phyloP scores from a whole-genome alignment of 768 basidiomycete genomes.

The Dacryopinax spathularia region DNA sequence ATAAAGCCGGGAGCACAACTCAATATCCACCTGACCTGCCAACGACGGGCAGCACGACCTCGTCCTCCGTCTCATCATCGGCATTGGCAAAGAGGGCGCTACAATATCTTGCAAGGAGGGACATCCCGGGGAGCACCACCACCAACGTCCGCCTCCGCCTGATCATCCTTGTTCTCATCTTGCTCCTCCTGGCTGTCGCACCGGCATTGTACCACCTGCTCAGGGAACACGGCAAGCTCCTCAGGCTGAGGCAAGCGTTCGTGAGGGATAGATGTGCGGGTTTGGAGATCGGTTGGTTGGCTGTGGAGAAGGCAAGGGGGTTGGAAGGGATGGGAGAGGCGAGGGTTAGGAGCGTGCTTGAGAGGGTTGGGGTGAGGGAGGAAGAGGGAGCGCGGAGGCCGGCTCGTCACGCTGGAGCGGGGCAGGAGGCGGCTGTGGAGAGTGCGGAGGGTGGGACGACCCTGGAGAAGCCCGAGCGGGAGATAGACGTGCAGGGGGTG shows the following conservation, averaged over 20 bases:
- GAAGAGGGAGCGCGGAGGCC: neutral
- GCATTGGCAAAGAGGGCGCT: slow-evolving; percentile 5
- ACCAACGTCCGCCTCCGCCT: slow-evolving; percentile 44
- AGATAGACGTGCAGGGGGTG: slow-evolving; percentile 54
- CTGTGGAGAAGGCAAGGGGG: slow-evolving; percentile 46
- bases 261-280: slow-evolving; percentile 47
- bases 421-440: slow-evolving; percentile 4
- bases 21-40: slow-evolving; percentile 11
- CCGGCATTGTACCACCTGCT: slow-evolving; percentile 54
- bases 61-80: slow-evolving; percentile 23
- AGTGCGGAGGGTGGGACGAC: neutral
- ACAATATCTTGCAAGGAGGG: slow-evolving; percentile 15
- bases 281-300: slow-evolving; percentile 64
- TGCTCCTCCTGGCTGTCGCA: slow-evolving; percentile 44
- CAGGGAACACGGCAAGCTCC: slow-evolving; percentile 44
- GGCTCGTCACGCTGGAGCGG: neutral
- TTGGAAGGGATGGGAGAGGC: slow-evolving; percentile 63
- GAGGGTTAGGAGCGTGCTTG: slow-evolving; percentile 51
- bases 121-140: slow-evolving; percentile 20
- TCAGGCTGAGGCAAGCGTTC: slow-evolving; percentile 46
- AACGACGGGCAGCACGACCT: slow-evolving; percentile 20
- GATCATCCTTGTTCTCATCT: slow-evolving; percentile 51
- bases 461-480: slow-evolving; percentile 27
- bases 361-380: slow-evolving; percentile 47
- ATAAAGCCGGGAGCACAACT: slow-evolving; percentile 24